Evolutionary conservation across 345 rosid species (phyloP).

Genomic region (Balakata baccata): DNA sequence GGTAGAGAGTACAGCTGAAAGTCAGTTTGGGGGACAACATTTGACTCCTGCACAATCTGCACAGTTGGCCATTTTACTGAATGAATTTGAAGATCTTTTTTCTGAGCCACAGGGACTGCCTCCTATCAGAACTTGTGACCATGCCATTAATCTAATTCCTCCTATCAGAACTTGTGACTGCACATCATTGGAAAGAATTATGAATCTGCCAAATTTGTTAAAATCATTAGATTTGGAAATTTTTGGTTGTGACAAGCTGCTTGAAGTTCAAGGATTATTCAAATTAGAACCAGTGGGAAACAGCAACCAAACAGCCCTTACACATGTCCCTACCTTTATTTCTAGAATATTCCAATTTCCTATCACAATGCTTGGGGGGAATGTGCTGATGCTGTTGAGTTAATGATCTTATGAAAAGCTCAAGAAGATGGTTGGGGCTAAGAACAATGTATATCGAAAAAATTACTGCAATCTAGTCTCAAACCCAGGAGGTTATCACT

Average conservation of each 20-base stretch:
- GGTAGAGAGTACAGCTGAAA: too few species aligned
- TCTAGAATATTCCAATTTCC: too few species aligned
- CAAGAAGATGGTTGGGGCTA: neutral
- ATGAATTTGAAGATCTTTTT: too few species aligned
- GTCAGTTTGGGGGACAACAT: too few species aligned
- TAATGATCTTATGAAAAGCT: neutral
- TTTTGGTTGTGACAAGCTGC: constrained; percentile 22
- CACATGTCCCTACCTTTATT: too few species aligned
- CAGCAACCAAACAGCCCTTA: neutral
- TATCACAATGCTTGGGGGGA: neutral
- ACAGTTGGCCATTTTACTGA: too few species aligned
- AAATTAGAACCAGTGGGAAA: constrained; percentile 16
- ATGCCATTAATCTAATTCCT: too few species aligned
- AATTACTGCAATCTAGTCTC: neutral
- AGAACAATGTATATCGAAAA: neutral
- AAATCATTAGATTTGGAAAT: neutral
- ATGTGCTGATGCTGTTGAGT: neutral
- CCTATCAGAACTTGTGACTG: too few species aligned
- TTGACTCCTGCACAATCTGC: too few species aligned
- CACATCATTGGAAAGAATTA: neutral
- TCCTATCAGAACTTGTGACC: too few species aligned
- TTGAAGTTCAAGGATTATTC: constrained; percentile 17
- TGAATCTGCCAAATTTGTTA: constrained; percentile 16
- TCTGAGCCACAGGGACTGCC: too few species aligned
- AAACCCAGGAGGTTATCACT: neutral